Evolutionary conservation across 225 moss, liverwort and hornwort genomes (phyloP).

Genomic region (Physcomitrium patens): DNA sequence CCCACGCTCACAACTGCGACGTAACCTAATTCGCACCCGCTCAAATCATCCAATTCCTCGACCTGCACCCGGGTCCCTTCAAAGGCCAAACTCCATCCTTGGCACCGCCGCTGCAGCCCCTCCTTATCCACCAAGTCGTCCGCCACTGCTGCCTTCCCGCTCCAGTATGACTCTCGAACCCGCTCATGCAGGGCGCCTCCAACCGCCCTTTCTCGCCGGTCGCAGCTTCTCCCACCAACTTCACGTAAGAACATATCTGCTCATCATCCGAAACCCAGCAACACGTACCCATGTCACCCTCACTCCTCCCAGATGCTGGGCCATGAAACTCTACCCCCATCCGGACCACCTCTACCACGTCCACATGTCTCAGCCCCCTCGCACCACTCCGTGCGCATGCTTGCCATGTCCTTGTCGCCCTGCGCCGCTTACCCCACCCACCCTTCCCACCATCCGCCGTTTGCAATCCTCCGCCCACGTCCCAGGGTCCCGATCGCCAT

Average conservation of each 20-base stretch:
- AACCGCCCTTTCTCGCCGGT: conserved; percentile 70
- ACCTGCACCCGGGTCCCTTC: too few relatives aligned
- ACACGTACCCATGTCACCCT: not conserved
- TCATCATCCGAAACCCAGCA: not conserved
- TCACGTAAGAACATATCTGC: conserved; percentile 74
- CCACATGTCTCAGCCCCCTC: not conserved
- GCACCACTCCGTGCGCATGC: not conserved
- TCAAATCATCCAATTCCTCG: too few relatives aligned
- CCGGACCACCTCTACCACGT: not conserved
- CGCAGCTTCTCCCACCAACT: conserved; percentile 76
- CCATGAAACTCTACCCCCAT: conserved; percentile 1
- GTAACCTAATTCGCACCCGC: too few relatives aligned
- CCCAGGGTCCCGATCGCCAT: conserved; percentile 7
- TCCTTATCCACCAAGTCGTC: too few relatives aligned
- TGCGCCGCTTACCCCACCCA: conserved; percentile 13
- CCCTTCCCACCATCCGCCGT: not conserved
- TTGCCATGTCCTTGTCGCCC: not conserved
- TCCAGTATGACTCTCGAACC: too few relatives aligned
- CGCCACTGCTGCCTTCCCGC: too few relatives aligned
- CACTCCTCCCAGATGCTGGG: not conserved
- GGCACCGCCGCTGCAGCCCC: too few relatives aligned
- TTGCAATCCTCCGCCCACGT: not conserved
- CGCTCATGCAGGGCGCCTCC: conserved; percentile 23
- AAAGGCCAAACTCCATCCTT: too few relatives aligned
- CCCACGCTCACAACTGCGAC: too few relatives aligned